phyloP scores from a whole-genome alignment of 2,329 filamentous ascomycete genomes.

The Coniochaeta sp. region DNA sequence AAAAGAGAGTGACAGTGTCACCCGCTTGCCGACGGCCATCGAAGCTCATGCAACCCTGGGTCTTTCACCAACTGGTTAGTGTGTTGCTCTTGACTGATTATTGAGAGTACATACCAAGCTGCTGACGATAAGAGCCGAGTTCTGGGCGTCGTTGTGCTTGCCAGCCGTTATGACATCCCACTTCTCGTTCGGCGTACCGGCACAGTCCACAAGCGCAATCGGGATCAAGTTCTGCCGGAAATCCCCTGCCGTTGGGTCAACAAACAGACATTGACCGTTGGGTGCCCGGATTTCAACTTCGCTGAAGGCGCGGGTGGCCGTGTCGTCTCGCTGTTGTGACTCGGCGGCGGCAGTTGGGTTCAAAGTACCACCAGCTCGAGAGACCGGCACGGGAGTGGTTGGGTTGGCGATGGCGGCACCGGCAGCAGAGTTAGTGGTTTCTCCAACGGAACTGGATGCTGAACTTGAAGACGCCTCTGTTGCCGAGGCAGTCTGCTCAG shows the following conservation, averaged over 20 bases:
- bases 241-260: constrained; percentile 44
- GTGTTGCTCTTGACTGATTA: background rate
- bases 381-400: constrained; percentile 37
- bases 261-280: constrained; percentile 42
- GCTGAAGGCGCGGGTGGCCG: constrained; percentile 37
- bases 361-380: constrained; percentile 40
- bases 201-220: constrained; percentile 35
- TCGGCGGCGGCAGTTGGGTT: constrained; percentile 42
- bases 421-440: background rate
- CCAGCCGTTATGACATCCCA: constrained; percentile 44
- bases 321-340: constrained; percentile 37
- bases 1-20: constrained; percentile 43
- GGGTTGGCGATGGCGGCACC: constrained; percentile 25
- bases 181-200: constrained; percentile 35
- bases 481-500: background rate
- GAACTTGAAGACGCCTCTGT: background rate
- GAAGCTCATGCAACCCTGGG: constrained; percentile 42
- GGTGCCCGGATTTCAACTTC: constrained; percentile 37
- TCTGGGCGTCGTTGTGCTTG: constrained; percentile 37
- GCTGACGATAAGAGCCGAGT: constrained; percentile 38
- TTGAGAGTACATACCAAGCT: constrained; percentile 24
- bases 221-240: constrained; percentile 48
- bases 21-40: constrained; percentile 33
- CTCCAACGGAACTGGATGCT: constrained; percentile 1
- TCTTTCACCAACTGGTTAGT: constrained; percentile 7